phyloP scores from a whole-genome alignment of 306 rosid species.

The Acacia crassicarpa region DNA sequence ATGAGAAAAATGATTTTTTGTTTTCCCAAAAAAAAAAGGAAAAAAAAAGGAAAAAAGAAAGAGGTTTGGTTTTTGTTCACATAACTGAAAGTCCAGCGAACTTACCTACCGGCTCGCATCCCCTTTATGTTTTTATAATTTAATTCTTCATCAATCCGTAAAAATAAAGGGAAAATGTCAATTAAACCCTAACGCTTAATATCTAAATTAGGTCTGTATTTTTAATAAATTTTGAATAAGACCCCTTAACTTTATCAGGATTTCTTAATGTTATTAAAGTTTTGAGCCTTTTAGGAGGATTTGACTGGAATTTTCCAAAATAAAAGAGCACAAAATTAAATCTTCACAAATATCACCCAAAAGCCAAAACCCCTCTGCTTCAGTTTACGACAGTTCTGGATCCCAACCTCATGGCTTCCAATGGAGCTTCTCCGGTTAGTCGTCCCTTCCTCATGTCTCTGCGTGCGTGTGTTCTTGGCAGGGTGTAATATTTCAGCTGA shows the following conservation, averaged over 20 bases:
- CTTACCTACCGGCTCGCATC: neutral
- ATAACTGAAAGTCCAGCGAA: slow-evolving; percentile 1
- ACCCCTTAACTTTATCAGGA: no score
- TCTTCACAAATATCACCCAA: neutral
- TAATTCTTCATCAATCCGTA: neutral
- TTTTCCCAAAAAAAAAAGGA: no score
- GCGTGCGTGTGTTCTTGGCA: neutral
- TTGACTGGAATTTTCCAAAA: no score
- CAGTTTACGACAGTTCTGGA: neutral
- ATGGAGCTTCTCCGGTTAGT: slow-evolving; percentile 11
- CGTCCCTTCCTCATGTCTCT: neutral
- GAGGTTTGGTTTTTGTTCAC: neutral
- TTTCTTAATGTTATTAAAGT: no score
- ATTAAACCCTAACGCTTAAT: no score
- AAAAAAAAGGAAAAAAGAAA: no score
- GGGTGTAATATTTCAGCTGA: neutral
- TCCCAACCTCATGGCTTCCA: neutral
- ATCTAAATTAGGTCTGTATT: no score
- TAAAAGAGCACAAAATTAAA: neutral
- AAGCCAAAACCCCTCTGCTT: neutral
- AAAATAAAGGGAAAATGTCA: no score
- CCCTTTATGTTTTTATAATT: neutral
- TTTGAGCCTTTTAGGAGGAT: no score
- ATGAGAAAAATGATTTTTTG: neutral
- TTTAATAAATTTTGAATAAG: no score